Conservation (phyloP, 331 rosid species). For the Arachis monticola region DNA sequence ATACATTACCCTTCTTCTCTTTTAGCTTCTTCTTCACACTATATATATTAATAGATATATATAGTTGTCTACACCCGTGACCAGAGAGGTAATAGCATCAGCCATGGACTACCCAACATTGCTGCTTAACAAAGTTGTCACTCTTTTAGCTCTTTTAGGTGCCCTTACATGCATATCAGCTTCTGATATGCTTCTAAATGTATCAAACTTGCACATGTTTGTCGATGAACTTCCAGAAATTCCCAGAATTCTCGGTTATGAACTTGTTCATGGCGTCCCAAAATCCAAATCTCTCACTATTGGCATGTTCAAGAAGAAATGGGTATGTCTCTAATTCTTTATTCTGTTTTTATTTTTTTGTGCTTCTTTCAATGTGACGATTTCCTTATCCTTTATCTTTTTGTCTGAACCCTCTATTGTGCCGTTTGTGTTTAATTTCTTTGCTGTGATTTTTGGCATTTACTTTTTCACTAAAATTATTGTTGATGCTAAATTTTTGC, state of each 20-base stretch:
- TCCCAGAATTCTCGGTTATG: slow-evolving; percentile 60
- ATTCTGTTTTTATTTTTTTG: not conserved
- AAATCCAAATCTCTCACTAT: slow-evolving; percentile 61
- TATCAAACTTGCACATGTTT: slow-evolving; percentile 59
- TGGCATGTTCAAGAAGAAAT: slow-evolving; percentile 82
- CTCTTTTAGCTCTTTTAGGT: slow-evolving; percentile 3
- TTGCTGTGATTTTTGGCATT: slow-evolving; percentile 10
- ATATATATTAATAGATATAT: not conserved
- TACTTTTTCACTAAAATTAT: not conserved
- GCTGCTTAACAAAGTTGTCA: slow-evolving; percentile 23
- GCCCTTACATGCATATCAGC: slow-evolving; percentile 36
- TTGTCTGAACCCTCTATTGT: not conserved
- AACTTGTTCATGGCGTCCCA: slow-evolving; percentile 47
- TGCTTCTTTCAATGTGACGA: not conserved
- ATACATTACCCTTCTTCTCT: not conserved
- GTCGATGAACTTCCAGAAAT: slow-evolving; percentile 77
- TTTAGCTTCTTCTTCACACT: not conserved
- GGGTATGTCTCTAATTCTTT: slow-evolving; percentile 55
- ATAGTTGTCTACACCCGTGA: not conserved
- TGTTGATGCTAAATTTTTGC: not conserved
- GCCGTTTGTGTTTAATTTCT: slow-evolving; percentile 9
- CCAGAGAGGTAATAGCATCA: not conserved
- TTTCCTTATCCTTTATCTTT: not conserved
- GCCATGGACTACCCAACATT: slow-evolving; percentile 33
- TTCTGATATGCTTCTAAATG: slow-evolving; percentile 43